Conservation (phyloP, 1,284 basidiomycete genomes). For the Blastosporella zonata region DNA sequence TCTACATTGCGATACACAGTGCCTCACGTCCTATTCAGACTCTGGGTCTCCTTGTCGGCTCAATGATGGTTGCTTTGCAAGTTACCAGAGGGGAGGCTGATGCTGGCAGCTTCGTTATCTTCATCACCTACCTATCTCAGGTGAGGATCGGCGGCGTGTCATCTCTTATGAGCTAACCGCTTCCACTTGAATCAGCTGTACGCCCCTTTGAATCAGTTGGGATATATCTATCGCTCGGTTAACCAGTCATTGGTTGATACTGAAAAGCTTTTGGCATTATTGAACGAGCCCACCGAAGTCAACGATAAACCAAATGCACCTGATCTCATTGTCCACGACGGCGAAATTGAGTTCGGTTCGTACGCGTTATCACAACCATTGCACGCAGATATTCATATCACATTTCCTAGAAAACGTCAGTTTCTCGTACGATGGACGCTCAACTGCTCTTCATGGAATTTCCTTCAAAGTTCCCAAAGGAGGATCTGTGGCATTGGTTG, state of each 20-base stretch:
- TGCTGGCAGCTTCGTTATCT: constrained; percentile 68
- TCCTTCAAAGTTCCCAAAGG: constrained; percentile 84
- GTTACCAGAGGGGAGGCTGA: constrained; percentile 50
- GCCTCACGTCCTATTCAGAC: constrained; percentile 41
- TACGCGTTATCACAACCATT: constrained; percentile 10
- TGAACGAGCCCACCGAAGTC: constrained; percentile 79
- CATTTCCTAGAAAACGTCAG: constrained; percentile 61
- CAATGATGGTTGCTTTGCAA: constrained; percentile 69
- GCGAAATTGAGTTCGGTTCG: constrained; percentile 84
- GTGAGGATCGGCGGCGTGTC: constrained; percentile 33
- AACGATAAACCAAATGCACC: constrained; percentile 76
- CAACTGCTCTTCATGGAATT: constrained; percentile 70
- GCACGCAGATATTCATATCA: not conserved
- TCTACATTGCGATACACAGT: not conserved
- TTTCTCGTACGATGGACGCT: constrained; percentile 81
- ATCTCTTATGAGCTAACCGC: not conserved
- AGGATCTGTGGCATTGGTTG: constrained; percentile 79
- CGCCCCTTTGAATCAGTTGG: constrained; percentile 70
- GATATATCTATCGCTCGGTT: constrained; percentile 69
- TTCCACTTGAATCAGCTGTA: constrained; percentile 51
- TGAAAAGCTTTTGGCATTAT: constrained; percentile 70
- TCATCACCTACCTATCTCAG: constrained; percentile 79
- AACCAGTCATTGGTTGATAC: constrained; percentile 79
- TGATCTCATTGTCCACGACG: constrained; percentile 68
- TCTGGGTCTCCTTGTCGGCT: constrained; percentile 73